phyloP scores from a whole-genome alignment of 176 grass and related monocot species.

The Themeda triandra region DNA sequence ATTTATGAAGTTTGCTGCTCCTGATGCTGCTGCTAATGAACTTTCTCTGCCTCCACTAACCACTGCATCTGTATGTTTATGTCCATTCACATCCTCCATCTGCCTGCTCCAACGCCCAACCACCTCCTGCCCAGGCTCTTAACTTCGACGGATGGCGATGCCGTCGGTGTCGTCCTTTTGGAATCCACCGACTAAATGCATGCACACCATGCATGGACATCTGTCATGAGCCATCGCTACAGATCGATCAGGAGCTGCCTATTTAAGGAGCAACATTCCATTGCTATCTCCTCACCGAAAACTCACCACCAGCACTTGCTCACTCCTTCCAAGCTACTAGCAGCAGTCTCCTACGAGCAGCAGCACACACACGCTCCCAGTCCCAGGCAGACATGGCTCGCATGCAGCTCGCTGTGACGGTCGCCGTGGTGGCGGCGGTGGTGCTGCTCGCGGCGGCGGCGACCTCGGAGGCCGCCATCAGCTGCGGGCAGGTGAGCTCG shows the following conservation, averaged over 20 bases:
- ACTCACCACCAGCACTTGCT: too few relatives aligned
- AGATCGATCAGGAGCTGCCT: not conserved
- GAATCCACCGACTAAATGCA: not conserved
- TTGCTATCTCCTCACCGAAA: not conserved
- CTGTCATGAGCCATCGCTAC: not conserved
- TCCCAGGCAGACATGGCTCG: not conserved
- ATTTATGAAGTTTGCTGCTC: too few relatives aligned
- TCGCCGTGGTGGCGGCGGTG: not conserved
- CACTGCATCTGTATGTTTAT: too few relatives aligned
- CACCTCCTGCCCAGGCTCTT: not conserved
- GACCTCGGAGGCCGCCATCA: not conserved
- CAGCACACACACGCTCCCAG: too few relatives aligned
- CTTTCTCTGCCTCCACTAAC: too few relatives aligned
- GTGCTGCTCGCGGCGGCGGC: not conserved
- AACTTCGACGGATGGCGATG: not conserved
- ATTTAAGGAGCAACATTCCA: not conserved
- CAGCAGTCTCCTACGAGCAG: too few relatives aligned
- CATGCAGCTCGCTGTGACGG: not conserved
- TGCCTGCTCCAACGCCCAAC: not conserved
- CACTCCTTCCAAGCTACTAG: too few relatives aligned
- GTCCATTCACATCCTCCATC: too few relatives aligned
- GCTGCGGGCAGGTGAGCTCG: constrained; percentile 35
- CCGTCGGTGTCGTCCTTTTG: too few relatives aligned
- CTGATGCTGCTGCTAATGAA: too few relatives aligned
- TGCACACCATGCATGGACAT: not conserved